Conservation (phyloP, 2,329 filamentous ascomycete species). For the Fusarium longipes region DNA sequence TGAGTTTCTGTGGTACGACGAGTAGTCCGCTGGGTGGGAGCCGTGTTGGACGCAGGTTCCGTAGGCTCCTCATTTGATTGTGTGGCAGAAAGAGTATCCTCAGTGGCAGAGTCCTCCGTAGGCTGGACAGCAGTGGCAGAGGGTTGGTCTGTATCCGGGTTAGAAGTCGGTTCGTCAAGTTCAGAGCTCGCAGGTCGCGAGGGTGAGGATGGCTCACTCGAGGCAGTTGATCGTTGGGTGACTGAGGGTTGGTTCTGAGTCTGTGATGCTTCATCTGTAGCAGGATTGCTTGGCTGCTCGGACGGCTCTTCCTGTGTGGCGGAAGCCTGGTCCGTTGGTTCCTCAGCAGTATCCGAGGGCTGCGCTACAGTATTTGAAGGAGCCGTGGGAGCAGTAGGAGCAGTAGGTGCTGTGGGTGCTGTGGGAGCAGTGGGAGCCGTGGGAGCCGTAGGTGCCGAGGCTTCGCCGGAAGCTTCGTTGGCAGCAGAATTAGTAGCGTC, state of each 20-base stretch:
- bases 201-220: constrained; percentile 43
- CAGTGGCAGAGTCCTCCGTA: constrained; percentile 31
- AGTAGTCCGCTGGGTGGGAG: constrained; percentile 24
- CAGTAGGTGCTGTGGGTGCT: constrained; percentile 1
- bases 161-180: constrained; percentile 39
- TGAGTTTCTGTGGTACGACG: constrained; percentile 20
- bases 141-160: constrained; percentile 40
- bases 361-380: constrained; percentile 17
- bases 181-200: constrained; percentile 33
- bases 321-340: constrained; percentile 29
- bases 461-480: constrained; percentile 6
- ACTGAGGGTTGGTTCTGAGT: constrained; percentile 24
- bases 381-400: constrained; percentile 12
- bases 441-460: constrained; percentile 12
- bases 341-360: constrained; percentile 27
- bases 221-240: constrained; percentile 28
- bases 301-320: constrained; percentile 20
- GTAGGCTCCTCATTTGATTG: constrained; percentile 31
- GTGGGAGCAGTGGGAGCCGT: constrained; percentile 17
- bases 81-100: constrained; percentile 24
- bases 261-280: constrained; percentile 18
- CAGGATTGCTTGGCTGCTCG: constrained; percentile 16
- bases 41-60: constrained; percentile 22
- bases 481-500: constrained; percentile 9
- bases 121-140: constrained; percentile 27